Percentiles rank a stretch among this genome's conserved stretches.
These are phyloP conservation scores for Pseudopyricularia javanii DNA, from an alignment of 2,329 filamentous ascomycete genomes.

Conservation along the genomic window DNA sequence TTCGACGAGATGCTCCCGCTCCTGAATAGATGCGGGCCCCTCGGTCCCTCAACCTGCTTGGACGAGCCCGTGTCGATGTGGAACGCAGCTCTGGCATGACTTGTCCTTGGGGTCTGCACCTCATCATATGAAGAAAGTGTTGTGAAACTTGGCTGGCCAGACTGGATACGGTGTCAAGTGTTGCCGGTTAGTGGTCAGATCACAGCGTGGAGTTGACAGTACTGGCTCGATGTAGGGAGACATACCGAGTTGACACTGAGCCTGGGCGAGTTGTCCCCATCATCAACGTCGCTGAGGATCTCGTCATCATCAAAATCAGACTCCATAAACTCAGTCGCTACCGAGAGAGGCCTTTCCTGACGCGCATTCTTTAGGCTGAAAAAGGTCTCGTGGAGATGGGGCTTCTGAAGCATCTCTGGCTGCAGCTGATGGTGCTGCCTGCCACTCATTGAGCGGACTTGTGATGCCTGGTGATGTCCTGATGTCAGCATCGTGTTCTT, in stretches of 20 bases:
- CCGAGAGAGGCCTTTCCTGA: conserved; percentile 48
- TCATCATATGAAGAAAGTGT: conserved; percentile 84
- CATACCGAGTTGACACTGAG: conserved; percentile 62
- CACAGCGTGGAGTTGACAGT: too few relatives aligned
- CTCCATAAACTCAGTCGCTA: conserved; percentile 67
- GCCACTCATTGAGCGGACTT: not conserved
- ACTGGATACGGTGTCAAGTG: conserved; percentile 30
- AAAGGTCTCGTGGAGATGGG: conserved; percentile 41
- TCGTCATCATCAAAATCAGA: conserved; percentile 62
- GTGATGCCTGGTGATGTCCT: not conserved
- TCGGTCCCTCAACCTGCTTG: conserved; percentile 68
- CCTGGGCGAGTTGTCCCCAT: conserved; percentile 49
- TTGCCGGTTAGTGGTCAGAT: too few relatives aligned
- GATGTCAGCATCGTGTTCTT: not conserved
- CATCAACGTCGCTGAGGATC: conserved; percentile 44
- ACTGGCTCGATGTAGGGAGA: conserved; percentile 7
- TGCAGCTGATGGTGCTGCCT: not conserved
- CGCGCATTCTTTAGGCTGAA: conserved; percentile 41
- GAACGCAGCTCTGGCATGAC: conserved; percentile 46
- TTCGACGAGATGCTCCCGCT: conserved; percentile 48
- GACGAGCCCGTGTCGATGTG: conserved; percentile 42
- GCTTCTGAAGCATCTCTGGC: conserved; percentile 3
- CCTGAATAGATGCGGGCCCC: conserved; percentile 78
- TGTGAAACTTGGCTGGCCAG: conserved; percentile 63
- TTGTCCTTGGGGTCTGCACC: conserved; percentile 62